Conservation (phyloP, 805 yeast species). For the Metschnikowia amazonensis region DNA sequence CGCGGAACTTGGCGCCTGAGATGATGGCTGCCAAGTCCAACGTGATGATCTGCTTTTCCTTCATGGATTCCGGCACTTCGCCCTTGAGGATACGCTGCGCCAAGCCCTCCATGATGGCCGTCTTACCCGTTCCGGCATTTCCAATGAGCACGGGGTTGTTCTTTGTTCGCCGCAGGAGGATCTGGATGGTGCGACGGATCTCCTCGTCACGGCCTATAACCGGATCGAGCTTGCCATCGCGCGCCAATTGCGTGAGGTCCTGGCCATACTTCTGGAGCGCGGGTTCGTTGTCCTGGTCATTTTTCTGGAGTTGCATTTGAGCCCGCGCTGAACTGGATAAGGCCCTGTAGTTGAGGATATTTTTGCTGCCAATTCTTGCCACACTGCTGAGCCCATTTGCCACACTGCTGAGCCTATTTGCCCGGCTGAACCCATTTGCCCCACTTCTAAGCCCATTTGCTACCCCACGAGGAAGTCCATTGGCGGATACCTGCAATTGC, state of each 20-base stretch:
- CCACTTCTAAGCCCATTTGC: too few relatives aligned
- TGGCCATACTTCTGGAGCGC: conserved; percentile 84
- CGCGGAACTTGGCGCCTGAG: conserved; percentile 93
- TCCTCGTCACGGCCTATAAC: conserved; percentile 97
- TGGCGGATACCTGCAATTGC: too few relatives aligned
- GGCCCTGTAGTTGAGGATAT: background rate
- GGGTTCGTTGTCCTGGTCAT: conserved; percentile 51
- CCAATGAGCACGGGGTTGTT: conserved; percentile 95
- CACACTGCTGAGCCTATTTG: too few relatives aligned
- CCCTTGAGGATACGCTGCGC: conserved; percentile 90
- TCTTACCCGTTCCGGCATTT: conserved; percentile 97
- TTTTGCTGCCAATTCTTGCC: too few relatives aligned
- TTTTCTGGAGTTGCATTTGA: conserved; percentile 35
- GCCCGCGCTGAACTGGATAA: conserved; percentile 23
- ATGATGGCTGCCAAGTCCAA: conserved; percentile 85
- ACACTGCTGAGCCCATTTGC: too few relatives aligned
- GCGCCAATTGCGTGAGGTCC: conserved; percentile 81
- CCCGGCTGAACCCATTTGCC: too few relatives aligned
- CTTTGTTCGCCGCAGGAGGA: conserved; percentile 86
- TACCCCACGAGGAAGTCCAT: too few relatives aligned
- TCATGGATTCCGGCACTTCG: conserved; percentile 93
- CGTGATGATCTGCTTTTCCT: conserved; percentile 77
- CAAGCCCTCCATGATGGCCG: conserved; percentile 93
- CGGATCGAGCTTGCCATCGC: conserved; percentile 89
- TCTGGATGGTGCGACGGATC: conserved; percentile 88